Evolutionary conservation across 257 asterid species (phyloP).

Genomic region (Linaria vulgaris): DNA sequence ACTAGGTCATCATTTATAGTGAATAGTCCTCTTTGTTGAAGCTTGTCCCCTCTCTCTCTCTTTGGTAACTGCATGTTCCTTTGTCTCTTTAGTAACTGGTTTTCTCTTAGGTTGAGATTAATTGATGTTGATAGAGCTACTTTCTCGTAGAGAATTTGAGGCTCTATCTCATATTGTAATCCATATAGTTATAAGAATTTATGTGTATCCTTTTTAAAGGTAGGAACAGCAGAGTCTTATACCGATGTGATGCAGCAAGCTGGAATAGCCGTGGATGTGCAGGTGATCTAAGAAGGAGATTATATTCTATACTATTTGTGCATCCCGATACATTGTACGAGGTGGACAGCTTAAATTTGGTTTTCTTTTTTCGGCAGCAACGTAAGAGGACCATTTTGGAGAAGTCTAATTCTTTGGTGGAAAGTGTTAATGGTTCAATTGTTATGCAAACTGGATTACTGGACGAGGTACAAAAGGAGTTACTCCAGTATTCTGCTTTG

Average conservation of each 20-base stretch:
- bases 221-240: conserved; percentile 75
- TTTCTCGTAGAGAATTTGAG: conserved; percentile 14
- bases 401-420: conserved; percentile 57
- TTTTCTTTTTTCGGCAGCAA: conserved; percentile 52
- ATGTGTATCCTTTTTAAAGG: conserved; percentile 39
- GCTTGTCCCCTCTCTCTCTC: not conserved
- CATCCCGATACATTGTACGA: conserved; percentile 9
- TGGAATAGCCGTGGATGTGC: conserved; percentile 64
- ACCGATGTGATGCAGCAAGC: conserved; percentile 57
- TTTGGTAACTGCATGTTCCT: too few species aligned
- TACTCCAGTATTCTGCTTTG: conserved; percentile 13
- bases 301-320: not conserved
- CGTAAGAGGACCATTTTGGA: conserved; percentile 73
- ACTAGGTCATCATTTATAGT: not conserved
- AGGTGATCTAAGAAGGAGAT: conserved; percentile 46
- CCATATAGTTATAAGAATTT: conserved; percentile 1
- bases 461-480: conserved; percentile 57
- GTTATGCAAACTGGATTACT: conserved; percentile 66
- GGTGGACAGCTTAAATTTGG: conserved; percentile 19
- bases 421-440: conserved; percentile 60
- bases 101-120: conserved; percentile 6
- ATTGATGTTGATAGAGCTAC: conserved; percentile 5
- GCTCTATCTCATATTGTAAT: conserved; percentile 20
- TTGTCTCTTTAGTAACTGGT: not conserved
- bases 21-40: not conserved